Conservation (phyloP, 2,329 filamentous ascomycete genomes). For the Didymella lethalis region DNA sequence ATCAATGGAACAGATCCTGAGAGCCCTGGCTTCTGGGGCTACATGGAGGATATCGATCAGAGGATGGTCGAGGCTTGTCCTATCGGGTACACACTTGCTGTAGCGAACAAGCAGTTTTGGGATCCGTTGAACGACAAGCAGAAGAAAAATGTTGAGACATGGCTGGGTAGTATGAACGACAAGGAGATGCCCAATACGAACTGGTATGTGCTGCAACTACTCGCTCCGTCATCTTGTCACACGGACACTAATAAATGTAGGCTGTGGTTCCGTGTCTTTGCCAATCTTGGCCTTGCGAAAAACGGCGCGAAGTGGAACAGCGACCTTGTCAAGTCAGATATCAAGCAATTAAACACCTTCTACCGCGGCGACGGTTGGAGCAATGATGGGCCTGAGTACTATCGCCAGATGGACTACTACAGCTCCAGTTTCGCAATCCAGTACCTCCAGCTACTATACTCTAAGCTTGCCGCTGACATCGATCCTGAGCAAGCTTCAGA, state of each 20-base stretch:
- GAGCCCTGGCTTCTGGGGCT: slow-evolving; percentile 77
- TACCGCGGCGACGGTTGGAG: slow-evolving; percentile 85
- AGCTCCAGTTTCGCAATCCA: slow-evolving; percentile 80
- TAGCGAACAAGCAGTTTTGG: slow-evolving; percentile 71
- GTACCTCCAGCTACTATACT: slow-evolving; percentile 78
- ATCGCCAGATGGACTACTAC: slow-evolving; percentile 88
- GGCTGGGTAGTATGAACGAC: slow-evolving; percentile 80
- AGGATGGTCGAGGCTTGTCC: slow-evolving; percentile 88
- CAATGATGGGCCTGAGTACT: slow-evolving; percentile 79
- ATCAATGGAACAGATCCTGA: slow-evolving; percentile 75
- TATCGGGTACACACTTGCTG: slow-evolving; percentile 76
- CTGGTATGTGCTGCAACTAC: slow-evolving; percentile 53
- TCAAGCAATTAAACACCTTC: slow-evolving; percentile 80
- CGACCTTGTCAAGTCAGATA: slow-evolving; percentile 74
- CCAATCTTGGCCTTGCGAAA: slow-evolving; percentile 78
- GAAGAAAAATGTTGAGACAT: slow-evolving; percentile 71
- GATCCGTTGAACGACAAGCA: slow-evolving; percentile 68
- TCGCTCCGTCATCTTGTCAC: background rate
- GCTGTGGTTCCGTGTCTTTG: slow-evolving; percentile 87
- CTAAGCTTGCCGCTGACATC: slow-evolving; percentile 70
- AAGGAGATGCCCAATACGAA: slow-evolving; percentile 76
- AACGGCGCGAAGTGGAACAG: slow-evolving; percentile 76
- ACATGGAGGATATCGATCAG: slow-evolving; percentile 78
- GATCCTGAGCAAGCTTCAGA: slow-evolving; percentile 72
- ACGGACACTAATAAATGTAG: slow-evolving; percentile 55